A percentile compares a stretch with the other conserved stretches of the same genome.
Conservation (phyloP, 1,139 yeast genomes). For the Taphrina communis region DNA sequence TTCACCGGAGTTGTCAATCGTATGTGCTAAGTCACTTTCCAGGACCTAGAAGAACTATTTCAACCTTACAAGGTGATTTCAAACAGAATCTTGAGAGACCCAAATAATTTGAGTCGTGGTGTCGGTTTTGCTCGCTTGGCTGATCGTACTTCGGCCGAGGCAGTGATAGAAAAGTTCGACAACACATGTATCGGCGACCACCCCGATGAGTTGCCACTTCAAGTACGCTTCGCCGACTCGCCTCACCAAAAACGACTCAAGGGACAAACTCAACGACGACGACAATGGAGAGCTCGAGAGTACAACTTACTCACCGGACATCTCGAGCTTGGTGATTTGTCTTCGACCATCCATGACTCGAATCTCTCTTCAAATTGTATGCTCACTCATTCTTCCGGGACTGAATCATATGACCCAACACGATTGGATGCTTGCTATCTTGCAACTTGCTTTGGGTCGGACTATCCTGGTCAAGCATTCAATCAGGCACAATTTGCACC, state of each 20-base stretch:
- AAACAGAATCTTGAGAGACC: constrained; percentile 46
- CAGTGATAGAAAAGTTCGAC: constrained; percentile 45
- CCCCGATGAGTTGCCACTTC: constrained; percentile 46
- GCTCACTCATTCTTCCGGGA: neutral
- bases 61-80: constrained; percentile 46
- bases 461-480: neutral
- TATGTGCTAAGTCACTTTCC: neutral
- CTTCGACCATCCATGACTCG: neutral
- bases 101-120: constrained; percentile 46
- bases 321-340: neutral
- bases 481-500: neutral
- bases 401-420: neutral
- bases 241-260: constrained; percentile 45
- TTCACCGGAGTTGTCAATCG: neutral
- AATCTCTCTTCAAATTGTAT: neutral
- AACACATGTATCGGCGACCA: constrained; percentile 43
- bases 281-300: constrained; percentile 48
- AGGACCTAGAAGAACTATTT: constrained; percentile 46
- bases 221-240: constrained; percentile 48
- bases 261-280: constrained; percentile 46
- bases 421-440: neutral
- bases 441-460: neutral
- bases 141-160: constrained; percentile 46
- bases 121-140: constrained; percentile 48
- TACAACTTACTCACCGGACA: constrained; percentile 44